Conservation (phyloP, 2,329 filamentous ascomycete genomes). For the Neurospora sp. region DNA sequence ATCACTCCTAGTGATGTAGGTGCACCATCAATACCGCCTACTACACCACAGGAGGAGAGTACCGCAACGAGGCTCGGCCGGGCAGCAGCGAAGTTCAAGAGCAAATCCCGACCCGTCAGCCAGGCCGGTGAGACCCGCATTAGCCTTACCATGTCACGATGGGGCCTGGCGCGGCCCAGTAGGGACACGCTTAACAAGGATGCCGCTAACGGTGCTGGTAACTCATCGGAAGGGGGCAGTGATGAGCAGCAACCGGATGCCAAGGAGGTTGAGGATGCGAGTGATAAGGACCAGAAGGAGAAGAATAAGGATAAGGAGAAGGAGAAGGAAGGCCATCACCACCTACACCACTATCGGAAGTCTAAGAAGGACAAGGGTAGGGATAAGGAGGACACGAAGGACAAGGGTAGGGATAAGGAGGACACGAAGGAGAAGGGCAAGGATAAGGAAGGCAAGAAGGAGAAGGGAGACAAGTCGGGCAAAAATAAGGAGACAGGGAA, state of each 20-base stretch:
- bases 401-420: slow-evolving; percentile 28
- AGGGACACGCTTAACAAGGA: slow-evolving; percentile 33
- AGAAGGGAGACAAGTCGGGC: slow-evolving; percentile 19
- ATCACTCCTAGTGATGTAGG: slow-evolving; percentile 23
- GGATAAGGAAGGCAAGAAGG: slow-evolving; percentile 27
- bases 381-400: slow-evolving; percentile 29
- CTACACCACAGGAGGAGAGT: slow-evolving; percentile 42
- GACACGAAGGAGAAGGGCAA: slow-evolving; percentile 28
- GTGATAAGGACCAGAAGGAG: slow-evolving; percentile 4
- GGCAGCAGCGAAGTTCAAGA: slow-evolving; percentile 45
- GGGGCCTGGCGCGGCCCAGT: slow-evolving; percentile 42
- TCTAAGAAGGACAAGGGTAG: slow-evolving; percentile 26
- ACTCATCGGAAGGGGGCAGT: slow-evolving; percentile 1
- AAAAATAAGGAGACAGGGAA: slow-evolving; percentile 9
- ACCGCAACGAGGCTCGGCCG: slow-evolving; percentile 46
- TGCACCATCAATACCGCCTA: slow-evolving; percentile 25
- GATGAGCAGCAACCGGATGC: slow-evolving; percentile 12
- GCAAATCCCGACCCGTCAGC: slow-evolving; percentile 41
- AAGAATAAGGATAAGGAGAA: slow-evolving; percentile 14
- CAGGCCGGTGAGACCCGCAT: slow-evolving; percentile 49
- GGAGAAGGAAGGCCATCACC: slow-evolving; percentile 18
- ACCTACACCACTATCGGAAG: slow-evolving; percentile 16
- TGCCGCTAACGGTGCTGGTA: slow-evolving; percentile 12
- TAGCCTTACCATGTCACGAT: slow-evolving; percentile 46
- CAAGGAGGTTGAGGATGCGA: slow-evolving; percentile 13